phyloP scores from a whole-genome alignment of 1,284 basidiomycete species.

The Malassezia vespertilionis region DNA sequence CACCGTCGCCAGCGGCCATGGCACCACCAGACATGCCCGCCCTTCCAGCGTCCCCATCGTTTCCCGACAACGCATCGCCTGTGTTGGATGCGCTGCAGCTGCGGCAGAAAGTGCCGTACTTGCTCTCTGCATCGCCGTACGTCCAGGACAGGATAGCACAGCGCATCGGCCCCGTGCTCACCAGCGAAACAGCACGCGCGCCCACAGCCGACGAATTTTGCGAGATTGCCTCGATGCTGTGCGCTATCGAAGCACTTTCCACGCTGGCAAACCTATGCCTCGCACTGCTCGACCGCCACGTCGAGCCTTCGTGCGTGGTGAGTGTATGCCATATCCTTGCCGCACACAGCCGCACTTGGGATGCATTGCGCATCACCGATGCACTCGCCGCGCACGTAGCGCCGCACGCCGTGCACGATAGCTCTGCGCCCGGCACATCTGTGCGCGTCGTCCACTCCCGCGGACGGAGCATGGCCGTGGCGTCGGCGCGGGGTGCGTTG shows the following conservation, averaged over 20 bases:
- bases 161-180: background rate
- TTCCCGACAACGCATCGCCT: no score
- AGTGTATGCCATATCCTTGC: slow-evolving; percentile 8
- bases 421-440: background rate
- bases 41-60: no score
- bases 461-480: slow-evolving; percentile 11
- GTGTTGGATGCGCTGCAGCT: slow-evolving; percentile 1
- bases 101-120: slow-evolving; percentile 17
- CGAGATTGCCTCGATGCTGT: slow-evolving; percentile 1
- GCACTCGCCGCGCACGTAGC: slow-evolving; percentile 3
- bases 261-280: slow-evolving; percentile 1
- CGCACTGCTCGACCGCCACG: slow-evolving; percentile 15
- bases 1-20: background rate
- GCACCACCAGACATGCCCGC: no score
- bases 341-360: slow-evolving; percentile 6
- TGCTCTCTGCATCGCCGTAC: slow-evolving; percentile 33
- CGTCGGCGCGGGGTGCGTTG: slow-evolving; percentile 4
- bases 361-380: background rate
- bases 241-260: slow-evolving; percentile 2
- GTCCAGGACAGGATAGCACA: slow-evolving; percentile 19
- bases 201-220: slow-evolving; percentile 5
- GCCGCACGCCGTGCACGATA: slow-evolving; percentile 11
- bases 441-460: slow-evolving; percentile 6
- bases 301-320: slow-evolving; percentile 10
- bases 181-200: background rate